These are phyloP conservation scores for Martensiomyces pterosporus DNA, from an alignment of 192 early-diverging fungal genomes.

Conservation along the genomic window DNA sequence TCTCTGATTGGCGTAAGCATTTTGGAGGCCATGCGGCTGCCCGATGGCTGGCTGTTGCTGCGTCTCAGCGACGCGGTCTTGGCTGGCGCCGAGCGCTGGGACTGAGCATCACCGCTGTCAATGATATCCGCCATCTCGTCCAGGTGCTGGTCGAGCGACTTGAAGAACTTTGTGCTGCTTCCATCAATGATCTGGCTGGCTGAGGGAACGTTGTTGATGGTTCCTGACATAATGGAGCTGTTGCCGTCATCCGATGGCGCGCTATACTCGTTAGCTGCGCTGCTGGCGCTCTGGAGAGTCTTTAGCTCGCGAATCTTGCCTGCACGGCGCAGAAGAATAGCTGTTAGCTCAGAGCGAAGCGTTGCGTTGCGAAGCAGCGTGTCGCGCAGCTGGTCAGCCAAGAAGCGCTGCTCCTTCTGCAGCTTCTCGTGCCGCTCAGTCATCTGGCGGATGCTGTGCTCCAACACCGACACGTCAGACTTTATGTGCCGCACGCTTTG, in stretches of 20 bases:
- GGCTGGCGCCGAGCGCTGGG: not conserved
- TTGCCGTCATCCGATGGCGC: conserved; percentile 22
- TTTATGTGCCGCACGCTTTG: conserved; percentile 2
- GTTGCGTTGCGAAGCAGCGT: conserved; percentile 24
- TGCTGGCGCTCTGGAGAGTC: conserved; percentile 10
- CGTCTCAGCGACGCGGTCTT: conserved; percentile 2
- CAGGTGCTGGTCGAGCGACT: conserved; percentile 34
- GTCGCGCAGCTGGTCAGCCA: conserved; percentile 31
- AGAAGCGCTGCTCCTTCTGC: conserved; percentile 28
- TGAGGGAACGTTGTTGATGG: conserved; percentile 29
- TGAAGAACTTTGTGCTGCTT: conserved; percentile 17
- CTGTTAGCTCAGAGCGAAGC: conserved; percentile 29
- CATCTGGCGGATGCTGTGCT: conserved; percentile 10
- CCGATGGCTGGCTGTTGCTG: conserved; percentile 3
- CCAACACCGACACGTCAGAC: conserved; percentile 7
- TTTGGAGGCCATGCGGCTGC: conserved; percentile 11
- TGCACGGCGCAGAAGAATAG: conserved; percentile 23
- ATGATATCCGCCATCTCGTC: conserved; percentile 37
- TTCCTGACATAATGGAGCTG: conserved; percentile 25
- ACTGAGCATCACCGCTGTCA: conserved; percentile 13
- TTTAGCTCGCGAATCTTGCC: conserved; percentile 31
- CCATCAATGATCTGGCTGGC: conserved; percentile 38
- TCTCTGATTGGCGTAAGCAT: conserved; percentile 42
- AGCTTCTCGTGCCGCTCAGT: conserved; percentile 14
- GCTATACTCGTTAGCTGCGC: conserved; percentile 1